Base-by-base conservation (phyloP, 2,329 filamentous ascomycete species). In the Phaeomoniella chlamydospora region DNA sequence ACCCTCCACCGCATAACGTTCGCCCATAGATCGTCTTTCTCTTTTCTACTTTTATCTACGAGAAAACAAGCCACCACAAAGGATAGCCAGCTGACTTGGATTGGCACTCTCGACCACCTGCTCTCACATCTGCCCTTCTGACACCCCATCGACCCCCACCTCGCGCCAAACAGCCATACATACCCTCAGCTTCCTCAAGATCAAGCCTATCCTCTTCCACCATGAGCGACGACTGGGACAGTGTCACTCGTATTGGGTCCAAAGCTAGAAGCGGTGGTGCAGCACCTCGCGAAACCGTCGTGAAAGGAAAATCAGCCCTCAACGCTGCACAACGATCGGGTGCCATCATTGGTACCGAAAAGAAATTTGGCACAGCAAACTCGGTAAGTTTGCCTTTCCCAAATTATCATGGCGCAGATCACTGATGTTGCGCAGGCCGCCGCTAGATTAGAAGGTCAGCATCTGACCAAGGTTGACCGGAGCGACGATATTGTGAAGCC, bases 401-500 rank as follows among this genome's bases (percentile, higher is more conserved):
- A 10, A n/a, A 30, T 18, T 16, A 37, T 18, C 34, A 33, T 13
- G 29, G 30, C 31, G 29, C 12, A 17, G 13, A 15, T 11, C 29
- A 36, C 10, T 31, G n/a, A 30, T 30, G n/a, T 18, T 31, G 48
- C 45, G 15, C 56, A 55, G 38, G 38, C 62, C 41, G 65, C 63
- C 42, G 69, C 51, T 9, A 6, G 22, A 26, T 6, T 68, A 46
- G 88, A 96, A 64, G 90, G 90, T 49, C 90, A 98, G 66, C 87
- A 84, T 56, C 72, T 96, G 46, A 96, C 90, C 48, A 94, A 96
- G 70, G 87, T 98, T 60, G 90, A 96, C 70, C 87, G 88, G 49
- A 79, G 77, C 57, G 87, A 96, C 68, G 90, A 94, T 58, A 94
- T 94, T 64, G 80, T 96, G 64, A 94, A 94, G 68, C 87, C 86